Evolutionary conservation across 805 yeast genomes (phyloP), one percentile per base, ranked within the genome.

Genomic region (Naumovozyma baii): DNA sequence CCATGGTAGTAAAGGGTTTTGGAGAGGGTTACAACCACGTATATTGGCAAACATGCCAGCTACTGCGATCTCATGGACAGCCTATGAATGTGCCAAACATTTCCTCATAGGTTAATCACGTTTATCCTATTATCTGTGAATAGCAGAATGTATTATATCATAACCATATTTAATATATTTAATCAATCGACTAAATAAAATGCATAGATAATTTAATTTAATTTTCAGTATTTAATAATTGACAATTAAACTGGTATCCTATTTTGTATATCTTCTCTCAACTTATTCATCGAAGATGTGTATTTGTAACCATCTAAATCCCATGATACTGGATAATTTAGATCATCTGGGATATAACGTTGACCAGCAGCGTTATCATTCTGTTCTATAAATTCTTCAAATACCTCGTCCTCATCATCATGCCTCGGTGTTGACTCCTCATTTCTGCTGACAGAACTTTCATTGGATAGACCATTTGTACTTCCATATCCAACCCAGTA

Each of bases 1-100:
- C 35, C 77, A 76, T 35, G 88, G 88, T 5, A 54, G 69, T 47
- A 47, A 51, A 15, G 92, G 94, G 0, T 92, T 92, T 59, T 57
- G 73, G 53, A 72, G 94, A 50, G 98, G 98, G 15, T 69, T 86
- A 54, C 78, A 80, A 54, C 96, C 98, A 34, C 77, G 98, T 62
- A 78, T 92, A 40, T 78, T 90, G 25, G 83, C 92, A 49, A 87
- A 87, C 61, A 87, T 90, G 59, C 98, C 98, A 17, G 79, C 94
- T 34, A 90, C 97, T 7, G 97, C 97, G 16, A 87, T 90, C 45
- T 80, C 94, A 48, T 90, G 97, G 97, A 90, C 97, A 1, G 85
- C 95, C 19, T 90, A 90, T 62, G 98, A 90, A 61, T 84, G 88
- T 90, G 96, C 96, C 33, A 90, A 90, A 42, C 67, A 65, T 44